Evolutionary conservation across 2,329 filamentous ascomycete genomes (phyloP), one percentile per base, ranked within the genome.

Genomic region (Monosporascus sp.): DNA sequence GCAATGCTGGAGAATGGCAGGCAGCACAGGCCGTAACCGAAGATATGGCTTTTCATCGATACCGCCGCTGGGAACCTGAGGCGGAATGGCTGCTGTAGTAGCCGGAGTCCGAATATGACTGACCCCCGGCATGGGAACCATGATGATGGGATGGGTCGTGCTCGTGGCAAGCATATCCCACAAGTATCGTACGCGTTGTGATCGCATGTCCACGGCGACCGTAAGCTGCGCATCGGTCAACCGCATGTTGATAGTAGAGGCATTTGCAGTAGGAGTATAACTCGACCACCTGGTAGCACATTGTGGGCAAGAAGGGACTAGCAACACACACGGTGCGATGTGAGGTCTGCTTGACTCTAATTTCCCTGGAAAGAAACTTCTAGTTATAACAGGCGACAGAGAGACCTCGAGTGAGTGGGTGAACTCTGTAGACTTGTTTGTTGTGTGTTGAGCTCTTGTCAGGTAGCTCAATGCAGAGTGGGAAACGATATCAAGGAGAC

Each of bases 211-310:
- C 87, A 49, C 83, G 81, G 55, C 87, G 85, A 56, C 87, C 88
- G 68, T 91, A 90, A 37, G 83, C 78, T 48, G 84, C 78, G 68
- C 91, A 96, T 56, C 88, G 87, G 66, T 96, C 91, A 63, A 96
- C 80, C 48, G 89, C 85, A 70, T 96, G 92, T 66, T 87, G 81
- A 77, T 93, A 90, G 78, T 96, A 95, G 63, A 93, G 79, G 73
- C 91, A 96, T 59, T 85, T 82, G 79, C 91, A 96, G 52, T 87
- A 89, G 52, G 91, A 86, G 77, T 91, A 96, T 55, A 89, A 80
- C 72, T 96, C 91, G 63, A 93, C 78, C 57, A 96, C 74, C 74
- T 92, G 89, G 67, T 90, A 92, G 68, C 91, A 96, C 91, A 96
- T 60, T 78, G 69, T 65, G 51, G 50, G 38, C n/a, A 45, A 52